Conservation (phyloP, 371 early-diverging fungal genomes). For the Ecytonucleospora hepatopenaei region DNA sequence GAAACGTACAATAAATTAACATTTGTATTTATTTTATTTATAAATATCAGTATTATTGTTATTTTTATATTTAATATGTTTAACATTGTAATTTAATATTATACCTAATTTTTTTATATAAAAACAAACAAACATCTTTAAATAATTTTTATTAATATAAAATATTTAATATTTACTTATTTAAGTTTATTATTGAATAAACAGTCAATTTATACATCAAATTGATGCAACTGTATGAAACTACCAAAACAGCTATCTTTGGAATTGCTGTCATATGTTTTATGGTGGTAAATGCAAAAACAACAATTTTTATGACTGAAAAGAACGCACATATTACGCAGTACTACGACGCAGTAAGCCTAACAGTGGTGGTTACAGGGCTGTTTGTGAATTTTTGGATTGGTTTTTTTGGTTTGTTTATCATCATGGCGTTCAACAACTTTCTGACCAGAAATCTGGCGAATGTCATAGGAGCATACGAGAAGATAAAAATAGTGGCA, state of each 20-base stretch:
- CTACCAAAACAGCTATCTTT: background rate
- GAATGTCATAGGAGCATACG: conserved; percentile 15
- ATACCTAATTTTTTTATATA: too few relatives aligned
- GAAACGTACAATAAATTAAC: background rate
- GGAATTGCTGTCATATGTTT: background rate
- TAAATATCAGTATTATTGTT: background rate
- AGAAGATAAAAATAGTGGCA: background rate
- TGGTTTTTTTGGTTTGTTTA: conserved; percentile 9
- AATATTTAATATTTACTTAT: too few relatives aligned
- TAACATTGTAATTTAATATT: too few relatives aligned
- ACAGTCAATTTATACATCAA: too few relatives aligned
- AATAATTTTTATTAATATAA: too few relatives aligned
- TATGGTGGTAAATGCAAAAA: background rate
- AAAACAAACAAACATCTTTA: too few relatives aligned
- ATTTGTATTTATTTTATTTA: background rate
- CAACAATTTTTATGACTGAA: background rate
- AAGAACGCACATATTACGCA: background rate
- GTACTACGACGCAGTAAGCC: background rate
- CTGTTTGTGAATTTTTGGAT: conserved; percentile 18
- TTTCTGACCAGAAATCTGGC: conserved; percentile 1
- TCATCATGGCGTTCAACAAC: conserved; percentile 6
- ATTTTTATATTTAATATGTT: background rate
- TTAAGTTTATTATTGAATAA: too few relatives aligned
- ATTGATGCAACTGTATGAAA: background rate
- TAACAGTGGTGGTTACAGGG: background rate